Conservation (phyloP, 169 alveolate species). For the Plasmodium gonderi region DNA sequence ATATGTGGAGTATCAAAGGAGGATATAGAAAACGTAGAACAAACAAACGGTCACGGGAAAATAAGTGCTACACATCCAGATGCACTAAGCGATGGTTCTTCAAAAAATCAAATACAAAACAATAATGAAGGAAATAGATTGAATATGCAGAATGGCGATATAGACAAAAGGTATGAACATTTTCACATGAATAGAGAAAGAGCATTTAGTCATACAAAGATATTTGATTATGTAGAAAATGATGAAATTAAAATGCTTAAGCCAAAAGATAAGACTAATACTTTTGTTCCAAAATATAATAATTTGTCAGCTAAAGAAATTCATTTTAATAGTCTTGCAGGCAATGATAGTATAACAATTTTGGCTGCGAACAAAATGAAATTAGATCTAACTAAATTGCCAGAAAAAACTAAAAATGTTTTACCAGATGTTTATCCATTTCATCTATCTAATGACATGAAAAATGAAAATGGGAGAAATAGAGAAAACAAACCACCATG, state of each 20-base stretch:
- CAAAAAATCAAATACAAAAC: neutral
- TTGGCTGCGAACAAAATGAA: constrained; percentile 68
- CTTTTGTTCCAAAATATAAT: constrained; percentile 65
- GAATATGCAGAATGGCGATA: neutral
- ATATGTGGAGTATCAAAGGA: neutral
- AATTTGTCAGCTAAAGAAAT: constrained; percentile 45
- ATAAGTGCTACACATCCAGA: neutral
- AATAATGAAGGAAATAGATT: neutral
- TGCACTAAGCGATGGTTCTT: neutral
- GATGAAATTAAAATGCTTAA: neutral
- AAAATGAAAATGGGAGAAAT: constrained; percentile 3
- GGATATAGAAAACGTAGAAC: neutral
- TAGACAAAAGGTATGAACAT: neutral
- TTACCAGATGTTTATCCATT: constrained; percentile 75
- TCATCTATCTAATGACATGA: constrained; percentile 34
- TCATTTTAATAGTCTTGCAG: constrained; percentile 47
- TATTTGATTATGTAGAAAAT: constrained; percentile 36
- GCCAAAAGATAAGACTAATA: constrained; percentile 16
- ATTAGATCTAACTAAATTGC: constrained; percentile 27
- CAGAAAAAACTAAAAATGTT: constrained; percentile 12
- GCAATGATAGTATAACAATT: constrained; percentile 72
- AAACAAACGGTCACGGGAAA: neutral
- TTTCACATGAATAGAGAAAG: constrained; percentile 26
- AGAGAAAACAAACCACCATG: neutral
- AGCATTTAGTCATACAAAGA: constrained; percentile 42